Base-by-base conservation (phyloP, 2,329 filamentous ascomycete genomes). In the Podosphaera xanthii region DNA sequence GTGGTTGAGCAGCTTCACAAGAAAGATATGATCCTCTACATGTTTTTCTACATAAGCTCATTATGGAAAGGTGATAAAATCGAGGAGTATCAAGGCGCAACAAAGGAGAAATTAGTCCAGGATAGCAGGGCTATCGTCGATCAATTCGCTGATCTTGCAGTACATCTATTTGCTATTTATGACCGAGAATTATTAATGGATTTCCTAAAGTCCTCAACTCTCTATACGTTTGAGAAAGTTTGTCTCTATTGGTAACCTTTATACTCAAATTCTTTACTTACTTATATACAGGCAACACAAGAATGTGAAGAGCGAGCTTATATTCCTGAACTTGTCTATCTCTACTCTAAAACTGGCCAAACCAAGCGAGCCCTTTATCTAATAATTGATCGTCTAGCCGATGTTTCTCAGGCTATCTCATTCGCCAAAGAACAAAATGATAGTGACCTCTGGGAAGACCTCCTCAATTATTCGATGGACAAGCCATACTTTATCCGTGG, bases 401-500 rank as follows among this genome's bases (percentile, higher is more conserved):
- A 98, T 68, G 90, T 97, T 57, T 85, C 84, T 57, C 89, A 92
- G 64, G 92, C 92, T 7, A 98, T 98, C 64, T 79, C 84, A 1
- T 98, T 98, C 67, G 90, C 89, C 59, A 96, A 96, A 70, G 84
- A 90, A 62, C 89, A 97, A 68, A 83, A 92, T 63, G 90, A 96
- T 66, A 82, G 84, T 0, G 90, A 96, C 65, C 77, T 98, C 0
- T 98, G 92, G 92, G 86, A 95, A 63, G 90, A 97, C 67, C 76
- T 98, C 6, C 79, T 98, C 4, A 82, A 91, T 65, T 97, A 97
- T 70, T 91, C 86, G 61, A 97, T 98, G 92, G 89, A 96, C 72
- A 95, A 96, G 68, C 92, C 92, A 0, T 81, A 81, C 48, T 98
- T 98, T 72, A 97, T 98, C 64, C 84, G 87, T 10, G 90, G 87